Percentiles rank a stretch among this genome's conserved stretches.
Evolutionary conservation across 495 filamentous ascomycete genomes (phyloP).

Genomic region (Ramalina peruviana): DNA sequence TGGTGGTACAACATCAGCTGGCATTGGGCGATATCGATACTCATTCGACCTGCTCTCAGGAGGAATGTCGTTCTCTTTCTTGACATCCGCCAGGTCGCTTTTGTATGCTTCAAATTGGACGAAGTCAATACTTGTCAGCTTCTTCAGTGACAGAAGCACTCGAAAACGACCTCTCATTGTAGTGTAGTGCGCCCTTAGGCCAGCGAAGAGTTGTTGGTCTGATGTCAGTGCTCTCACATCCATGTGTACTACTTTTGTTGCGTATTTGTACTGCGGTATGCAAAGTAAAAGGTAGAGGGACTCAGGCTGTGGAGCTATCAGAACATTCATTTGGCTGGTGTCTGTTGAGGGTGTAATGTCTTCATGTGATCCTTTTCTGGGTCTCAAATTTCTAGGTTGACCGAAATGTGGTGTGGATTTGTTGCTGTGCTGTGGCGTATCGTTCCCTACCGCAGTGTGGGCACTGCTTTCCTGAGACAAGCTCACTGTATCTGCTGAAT

Average conservation of each 20-base stretch:
- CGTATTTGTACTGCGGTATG: conserved; percentile 11
- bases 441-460: neutral
- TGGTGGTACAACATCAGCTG: conserved; percentile 23
- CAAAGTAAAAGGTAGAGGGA: conserved; percentile 10
- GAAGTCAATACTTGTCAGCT: conserved; percentile 23
- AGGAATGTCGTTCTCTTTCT: conserved; percentile 20
- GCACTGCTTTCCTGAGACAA: neutral
- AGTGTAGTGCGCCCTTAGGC: conserved; percentile 19
- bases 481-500: neutral
- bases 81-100: conserved; percentile 25
- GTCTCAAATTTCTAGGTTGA: too few species aligned
- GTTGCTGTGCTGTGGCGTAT: neutral
- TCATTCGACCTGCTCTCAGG: conserved; percentile 8
- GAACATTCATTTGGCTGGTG: neutral
- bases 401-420: neutral
- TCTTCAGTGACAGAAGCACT: conserved; percentile 15
- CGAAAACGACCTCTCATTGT: conserved; percentile 17
- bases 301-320: neutral
- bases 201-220: conserved; percentile 6
- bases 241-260: conserved; percentile 3
- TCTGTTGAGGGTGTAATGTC: neutral
- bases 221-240: neutral
- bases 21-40: conserved; percentile 22
- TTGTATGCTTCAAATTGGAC: conserved; percentile 26
- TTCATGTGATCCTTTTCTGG: neutral